Evolutionary conservation across 352 stramenopile genomes (phyloP), one percentile per base, ranked within the genome.

Genomic region (Sclerospora graminicola): DNA sequence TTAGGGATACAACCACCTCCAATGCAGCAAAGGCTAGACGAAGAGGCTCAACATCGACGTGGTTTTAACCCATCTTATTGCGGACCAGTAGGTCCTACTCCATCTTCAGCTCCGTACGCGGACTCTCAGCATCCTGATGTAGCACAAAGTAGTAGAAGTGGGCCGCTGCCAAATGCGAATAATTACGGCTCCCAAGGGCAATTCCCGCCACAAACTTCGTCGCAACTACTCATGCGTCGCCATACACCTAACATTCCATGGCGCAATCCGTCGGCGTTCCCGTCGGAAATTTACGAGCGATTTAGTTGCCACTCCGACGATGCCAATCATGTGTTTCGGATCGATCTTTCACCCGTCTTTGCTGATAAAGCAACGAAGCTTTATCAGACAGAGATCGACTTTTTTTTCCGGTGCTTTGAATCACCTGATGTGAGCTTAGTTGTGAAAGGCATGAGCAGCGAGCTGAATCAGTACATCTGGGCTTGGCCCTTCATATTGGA

Each of bases 381-480:
- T 16, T 72, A 75, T 33, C 71, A 84, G 36, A 60, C 56, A 0
- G 74, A 86, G 33, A 79, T 82, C 39, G 70, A 81, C 36, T 82
- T 82, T 35, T 79, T 77, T 45, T 79, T 75, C 39, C 54, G 64
- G 41, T 84, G 72, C 49, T 86, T 89, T 37, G 74, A 89, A 42
- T 85, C 73, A 11, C 59, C 77, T n/a, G 72, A 83, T 35, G 77
- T 84, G 24, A 89, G 69, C 30, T 48, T 89, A 9, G 67, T 85
- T 10, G 71, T 89, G 19, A 89, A 89, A 41, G 77, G 77, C 20
- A 86, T 89, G 71, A 69, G 62, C 13, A 89, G 71, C 39, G 73
- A 85, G 31, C 51, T 89, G 40, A 89, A 84, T 41, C 73, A 77
- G 62, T 85, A 85, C 47, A 78, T 89, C 27, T 89, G 77, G 77